phyloP scores from a whole-genome alignment of 805 yeast genomes.

The Metschnikowia reukaufii region DNA sequence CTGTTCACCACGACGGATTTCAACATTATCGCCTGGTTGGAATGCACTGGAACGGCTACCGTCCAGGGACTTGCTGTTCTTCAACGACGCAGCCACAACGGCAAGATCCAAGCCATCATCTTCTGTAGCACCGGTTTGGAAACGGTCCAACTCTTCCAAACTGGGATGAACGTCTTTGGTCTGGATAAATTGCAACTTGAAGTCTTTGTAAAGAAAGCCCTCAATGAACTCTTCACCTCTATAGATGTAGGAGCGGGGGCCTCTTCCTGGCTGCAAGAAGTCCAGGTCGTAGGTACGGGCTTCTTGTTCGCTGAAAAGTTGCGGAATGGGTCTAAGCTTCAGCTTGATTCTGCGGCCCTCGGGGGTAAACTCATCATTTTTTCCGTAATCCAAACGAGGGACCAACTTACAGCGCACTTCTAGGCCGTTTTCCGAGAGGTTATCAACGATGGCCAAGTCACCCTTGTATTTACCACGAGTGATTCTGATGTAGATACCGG shows the following conservation, averaged over 20 bases:
- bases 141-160: constrained; percentile 82
- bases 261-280: constrained; percentile 63
- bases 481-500: constrained; percentile 90
- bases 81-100: constrained; percentile 82
- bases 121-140: constrained; percentile 71
- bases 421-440: constrained; percentile 89
- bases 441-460: constrained; percentile 90
- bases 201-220: constrained; percentile 85
- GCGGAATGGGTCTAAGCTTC: constrained; percentile 77
- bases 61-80: constrained; percentile 42
- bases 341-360: constrained; percentile 48
- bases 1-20: constrained; percentile 90
- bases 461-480: constrained; percentile 90
- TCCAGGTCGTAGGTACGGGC: constrained; percentile 83
- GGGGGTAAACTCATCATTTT: constrained; percentile 50
- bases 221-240: constrained; percentile 86
- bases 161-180: constrained; percentile 83
- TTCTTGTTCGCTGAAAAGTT: constrained; percentile 84
- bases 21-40: constrained; percentile 94
- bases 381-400: constrained; percentile 91
- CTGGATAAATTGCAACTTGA: constrained; percentile 76
- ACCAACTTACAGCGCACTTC: constrained; percentile 92
- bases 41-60: constrained; percentile 45
- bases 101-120: constrained; percentile 84
- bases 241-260: constrained; percentile 63